These are phyloP conservation scores for Pisolithus orientalis DNA, from an alignment of 768 basidiomycete species.

Conservation along the genomic window DNA sequence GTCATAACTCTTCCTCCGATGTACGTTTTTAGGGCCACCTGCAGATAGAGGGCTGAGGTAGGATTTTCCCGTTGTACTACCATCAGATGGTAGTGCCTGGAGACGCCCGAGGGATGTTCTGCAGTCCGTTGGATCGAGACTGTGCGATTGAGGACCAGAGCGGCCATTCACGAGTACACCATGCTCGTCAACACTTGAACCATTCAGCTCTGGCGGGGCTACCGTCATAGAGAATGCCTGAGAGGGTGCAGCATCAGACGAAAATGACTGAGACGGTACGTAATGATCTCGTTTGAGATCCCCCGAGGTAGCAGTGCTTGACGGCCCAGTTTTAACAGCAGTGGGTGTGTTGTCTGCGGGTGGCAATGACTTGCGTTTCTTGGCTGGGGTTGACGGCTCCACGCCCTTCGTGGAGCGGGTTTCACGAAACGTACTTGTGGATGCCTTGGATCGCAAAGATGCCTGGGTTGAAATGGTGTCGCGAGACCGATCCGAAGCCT, in stretches of 20 bases:
- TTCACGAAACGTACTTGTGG: conserved; percentile 18
- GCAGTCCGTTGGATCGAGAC: neutral
- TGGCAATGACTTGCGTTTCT: conserved; percentile 8
- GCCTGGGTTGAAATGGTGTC: conserved; percentile 2
- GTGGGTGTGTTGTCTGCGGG: conserved; percentile 8
- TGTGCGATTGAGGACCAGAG: conserved; percentile 1
- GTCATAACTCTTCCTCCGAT: conserved; percentile 40
- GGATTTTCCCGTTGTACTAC: neutral
- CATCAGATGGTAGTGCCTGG: conserved; percentile 14
- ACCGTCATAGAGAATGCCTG: conserved; percentile 39
- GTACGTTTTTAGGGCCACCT: conserved; percentile 6
- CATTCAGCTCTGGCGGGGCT: conserved; percentile 30
- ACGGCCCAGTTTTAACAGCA: neutral
- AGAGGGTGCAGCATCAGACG: conserved; percentile 21
- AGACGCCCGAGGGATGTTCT: conserved; percentile 2
- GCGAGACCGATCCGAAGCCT: conserved; percentile 9
- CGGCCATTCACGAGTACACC: conserved; percentile 4
- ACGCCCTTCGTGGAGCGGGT: conserved; percentile 19
- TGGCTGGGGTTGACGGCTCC: conserved; percentile 1
- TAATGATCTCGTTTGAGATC: conserved; percentile 8
- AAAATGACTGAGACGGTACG: conserved; percentile 9
- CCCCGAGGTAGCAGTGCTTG: conserved; percentile 10
- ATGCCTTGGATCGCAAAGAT: conserved; percentile 18
- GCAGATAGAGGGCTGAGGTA: conserved; percentile 19
- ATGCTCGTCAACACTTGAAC: conserved; percentile 1